Evolutionary conservation across 495 filamentous ascomycete species (phyloP), one percentile per base, ranked within the genome.

Genomic region (Xylaria nigripes): DNA sequence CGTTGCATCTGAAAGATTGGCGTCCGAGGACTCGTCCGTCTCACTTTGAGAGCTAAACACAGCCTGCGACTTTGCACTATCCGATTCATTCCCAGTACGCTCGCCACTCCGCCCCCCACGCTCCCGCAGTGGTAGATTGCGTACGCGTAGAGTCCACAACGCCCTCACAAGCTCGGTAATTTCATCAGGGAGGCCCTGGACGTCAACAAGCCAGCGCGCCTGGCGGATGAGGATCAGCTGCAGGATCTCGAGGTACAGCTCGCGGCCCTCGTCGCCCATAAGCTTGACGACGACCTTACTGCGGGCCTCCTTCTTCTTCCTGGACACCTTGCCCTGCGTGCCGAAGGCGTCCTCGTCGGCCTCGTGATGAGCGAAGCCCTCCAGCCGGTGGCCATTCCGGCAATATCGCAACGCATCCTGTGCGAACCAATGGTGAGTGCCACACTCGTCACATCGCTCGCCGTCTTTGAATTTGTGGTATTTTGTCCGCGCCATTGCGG

Each of bases 221-320:
- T 75, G 73, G 32, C 62, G 68, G 18, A 72, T 47, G 29, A 72
- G 50, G 25, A 98, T 81, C n/a, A 96, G 70, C 68, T 97, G 93
- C 49, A 89, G 82, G 60, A 79, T 84, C 65, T 92, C 84, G 34
- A 98, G 71, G 68, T 84, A 95, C n/a, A 95, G 76, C 55, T 86
- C 80, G 50, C 79, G 76, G 23, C 85, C 91, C 40, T 81, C 71
- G 45, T 74, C 73, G 48, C 89, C 90, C 8, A 70, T 65, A 48
- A 83, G 61, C 70, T 81, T 70, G 81, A 81, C 80, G 41, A 74
- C 76, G 49, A 76, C 76, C 54, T 77, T 81, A 61, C 75, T 68
- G 30, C 80, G 72, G 46, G 72, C 70, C 52, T 76, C 82, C 55
- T 76, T 66, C 50, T 72, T 61, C 41, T 58, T 62, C 25, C 67